Evolutionary conservation across 148 eudicot species (phyloP).

Genomic region (Beta vulgaris): DNA sequence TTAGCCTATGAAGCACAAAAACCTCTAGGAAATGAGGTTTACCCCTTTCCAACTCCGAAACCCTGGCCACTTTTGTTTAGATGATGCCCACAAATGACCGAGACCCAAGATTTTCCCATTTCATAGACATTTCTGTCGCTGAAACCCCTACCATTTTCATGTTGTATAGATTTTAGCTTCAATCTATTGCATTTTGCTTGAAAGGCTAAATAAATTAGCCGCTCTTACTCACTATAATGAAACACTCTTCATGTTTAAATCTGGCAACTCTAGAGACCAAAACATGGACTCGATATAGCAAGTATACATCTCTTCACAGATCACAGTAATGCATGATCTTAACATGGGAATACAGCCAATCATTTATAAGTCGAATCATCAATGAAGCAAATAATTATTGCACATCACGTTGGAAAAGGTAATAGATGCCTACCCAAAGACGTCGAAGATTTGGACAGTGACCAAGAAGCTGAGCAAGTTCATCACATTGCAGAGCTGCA

Average conservation of each 20-base stretch:
- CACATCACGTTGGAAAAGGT: not conserved
- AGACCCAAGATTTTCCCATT: too few relatives aligned
- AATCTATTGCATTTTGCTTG: not conserved
- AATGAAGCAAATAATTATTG: not conserved
- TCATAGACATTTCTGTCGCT: too few relatives aligned
- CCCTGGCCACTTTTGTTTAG: too few relatives aligned
- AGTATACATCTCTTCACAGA: not conserved
- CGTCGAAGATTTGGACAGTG: slow-evolving; percentile 68
- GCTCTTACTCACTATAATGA: too few relatives aligned
- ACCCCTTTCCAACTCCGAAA: too few relatives aligned
- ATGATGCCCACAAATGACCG: too few relatives aligned
- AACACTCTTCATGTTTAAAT: too few relatives aligned
- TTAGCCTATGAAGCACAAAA: too few relatives aligned
- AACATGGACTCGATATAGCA: not conserved
- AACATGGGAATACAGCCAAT: not conserved
- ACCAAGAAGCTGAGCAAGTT: slow-evolving; percentile 56
- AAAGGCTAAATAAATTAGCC: too few relatives aligned
- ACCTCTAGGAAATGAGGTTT: too few relatives aligned
- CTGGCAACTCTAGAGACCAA: not conserved
- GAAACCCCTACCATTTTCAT: too few relatives aligned
- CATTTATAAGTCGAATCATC: not conserved
- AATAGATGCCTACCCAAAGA: slow-evolving; percentile 62
- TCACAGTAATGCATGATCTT: not conserved
- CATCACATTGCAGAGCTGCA: slow-evolving; percentile 47
- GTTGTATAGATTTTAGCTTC: not conserved